phyloP scores from a whole-genome alignment of 1,284 basidiomycete genomes.

The Hymenochaete sp. region DNA sequence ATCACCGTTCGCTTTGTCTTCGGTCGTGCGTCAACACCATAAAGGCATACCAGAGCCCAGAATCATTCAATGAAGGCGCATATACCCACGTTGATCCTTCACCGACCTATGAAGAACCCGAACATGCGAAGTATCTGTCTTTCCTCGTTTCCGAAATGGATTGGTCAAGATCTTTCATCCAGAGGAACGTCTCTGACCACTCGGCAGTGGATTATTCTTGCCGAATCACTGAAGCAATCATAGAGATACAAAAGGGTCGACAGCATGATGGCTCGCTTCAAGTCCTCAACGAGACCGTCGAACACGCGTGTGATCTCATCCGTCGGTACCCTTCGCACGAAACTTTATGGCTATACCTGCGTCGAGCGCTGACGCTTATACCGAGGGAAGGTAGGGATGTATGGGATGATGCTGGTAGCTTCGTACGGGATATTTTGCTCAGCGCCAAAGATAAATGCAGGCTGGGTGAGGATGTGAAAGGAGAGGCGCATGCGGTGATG shows the following conservation, averaged over 20 bases:
- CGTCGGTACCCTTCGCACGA: conserved; percentile 44
- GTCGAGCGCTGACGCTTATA: conserved; percentile 22
- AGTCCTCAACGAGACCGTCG: neutral
- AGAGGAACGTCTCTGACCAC: conserved; percentile 53
- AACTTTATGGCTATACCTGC: conserved; percentile 53
- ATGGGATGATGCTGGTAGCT: neutral
- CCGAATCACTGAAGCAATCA: conserved; percentile 24
- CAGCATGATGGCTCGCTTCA: neutral
- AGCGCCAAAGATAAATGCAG: too few relatives aligned
- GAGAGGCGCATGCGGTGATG: too few relatives aligned
- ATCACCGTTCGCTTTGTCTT: conserved; percentile 43
- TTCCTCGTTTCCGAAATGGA: conserved; percentile 33
- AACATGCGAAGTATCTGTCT: neutral
- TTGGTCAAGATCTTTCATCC: conserved; percentile 41
- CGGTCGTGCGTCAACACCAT: conserved; percentile 16
- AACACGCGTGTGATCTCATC: conserved; percentile 41
- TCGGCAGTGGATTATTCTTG: conserved; percentile 49
- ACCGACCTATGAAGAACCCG: neutral
- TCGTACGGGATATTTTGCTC: too few relatives aligned
- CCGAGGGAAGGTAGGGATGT: neutral
- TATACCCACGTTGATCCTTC: neutral
- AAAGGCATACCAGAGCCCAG: conserved; percentile 5
- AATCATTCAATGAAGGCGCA: neutral
- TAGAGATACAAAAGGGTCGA: neutral
- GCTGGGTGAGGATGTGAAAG: too few relatives aligned